Base-by-base conservation (phyloP, 2,329 filamentous ascomycete genomes). In the Epichloe brachyelytri region DNA sequence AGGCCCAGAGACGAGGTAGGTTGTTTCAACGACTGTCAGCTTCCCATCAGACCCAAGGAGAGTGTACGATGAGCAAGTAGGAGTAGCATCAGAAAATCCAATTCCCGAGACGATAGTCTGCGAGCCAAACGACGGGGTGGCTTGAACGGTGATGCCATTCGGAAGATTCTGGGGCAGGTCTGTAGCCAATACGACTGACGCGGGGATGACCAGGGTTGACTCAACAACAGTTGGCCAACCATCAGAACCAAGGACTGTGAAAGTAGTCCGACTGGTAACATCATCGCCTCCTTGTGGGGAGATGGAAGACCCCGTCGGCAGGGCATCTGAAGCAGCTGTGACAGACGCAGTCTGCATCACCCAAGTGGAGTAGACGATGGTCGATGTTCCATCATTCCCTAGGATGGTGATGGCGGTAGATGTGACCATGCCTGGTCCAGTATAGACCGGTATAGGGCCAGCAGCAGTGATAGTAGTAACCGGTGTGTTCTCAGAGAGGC, bases 161-260 rank as follows among this genome's bases (percentile, higher is more conserved):
- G 54, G 50, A 14, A 48, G 48, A 12, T 51, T 51, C 20, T 54
- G 55, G 40, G 49, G 45, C 19, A 44, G 40, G 11, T 55, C 57
- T n/a, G 52, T 51, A 22, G 45, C 36, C 43, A 50, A 41, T 39
- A 47, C 46, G 11, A 50, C 52, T 4, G 59, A 49, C 15, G 44
- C 48, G 46, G 63, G 57, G 14, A 62, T 53, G 19, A 67, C 57
- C 58, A 64, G 60, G 15, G 62, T 65, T 8, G 66, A 68, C 39
- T 68, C 62, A 19, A 68, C 53, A 11, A 66, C 57, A 10, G 66
- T 68, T 11, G 63, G 60, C 38, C 59, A 53, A 5, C 65, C 65
- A 53, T 68, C 58, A n/a, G 60, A 38, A 3, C 66, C 66, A 39
- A 60, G 56, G 43, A 66, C 54, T 14, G 64, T 68, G 43, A 54